Evolutionary conservation across 2,329 filamentous ascomycete species (phyloP).

Genomic region (Botrytis fabae): DNA sequence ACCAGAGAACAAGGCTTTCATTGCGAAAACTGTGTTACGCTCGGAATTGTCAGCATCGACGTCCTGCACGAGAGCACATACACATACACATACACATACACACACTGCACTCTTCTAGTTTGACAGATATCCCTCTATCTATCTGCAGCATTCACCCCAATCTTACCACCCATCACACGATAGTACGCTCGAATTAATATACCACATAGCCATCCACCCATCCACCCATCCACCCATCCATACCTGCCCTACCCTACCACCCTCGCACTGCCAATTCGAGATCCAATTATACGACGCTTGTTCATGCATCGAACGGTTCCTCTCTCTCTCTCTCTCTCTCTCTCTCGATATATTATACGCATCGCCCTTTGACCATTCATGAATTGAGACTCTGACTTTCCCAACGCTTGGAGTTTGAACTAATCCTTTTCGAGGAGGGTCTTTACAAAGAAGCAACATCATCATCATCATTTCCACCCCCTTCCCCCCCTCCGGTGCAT

Average conservation of each 20-base stretch:
- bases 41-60: background rate
- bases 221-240: too few species aligned
- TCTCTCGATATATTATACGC: background rate
- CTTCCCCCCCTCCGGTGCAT: background rate
- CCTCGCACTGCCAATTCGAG: background rate
- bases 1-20: background rate
- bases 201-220: too few species aligned
- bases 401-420: background rate
- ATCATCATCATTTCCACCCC: background rate
- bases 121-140: background rate
- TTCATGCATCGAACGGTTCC: slow-evolving; percentile 1
- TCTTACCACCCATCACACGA: background rate
- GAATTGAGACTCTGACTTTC: slow-evolving; percentile 8
- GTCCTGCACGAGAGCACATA: background rate
- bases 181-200: background rate
- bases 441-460: background rate
- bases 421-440: background rate
- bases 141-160: background rate
- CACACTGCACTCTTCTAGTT: background rate
- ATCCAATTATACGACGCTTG: background rate
- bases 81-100: too few species aligned
- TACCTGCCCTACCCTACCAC: background rate
- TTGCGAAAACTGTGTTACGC: background rate
- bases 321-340: background rate
- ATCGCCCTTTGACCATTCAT: slow-evolving; percentile 11